Percentiles rank a stretch among this genome's conserved stretches.
phyloP scores from a whole-genome alignment of 2,329 filamentous ascomycete species.

The Atkinsonella hypoxylon region DNA sequence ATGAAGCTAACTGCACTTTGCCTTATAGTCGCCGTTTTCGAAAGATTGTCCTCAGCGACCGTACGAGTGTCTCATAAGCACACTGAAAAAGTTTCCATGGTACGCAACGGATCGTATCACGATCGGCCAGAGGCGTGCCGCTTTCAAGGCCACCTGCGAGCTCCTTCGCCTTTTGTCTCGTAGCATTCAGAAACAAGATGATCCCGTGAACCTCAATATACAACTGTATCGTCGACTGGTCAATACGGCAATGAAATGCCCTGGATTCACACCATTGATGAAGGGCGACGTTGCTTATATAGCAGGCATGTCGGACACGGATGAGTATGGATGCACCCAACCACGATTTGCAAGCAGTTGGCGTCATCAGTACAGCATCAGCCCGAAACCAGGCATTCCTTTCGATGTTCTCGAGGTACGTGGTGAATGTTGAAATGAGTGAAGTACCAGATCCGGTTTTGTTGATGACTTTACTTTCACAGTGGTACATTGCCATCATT shows the following conservation, averaged over 20 bases:
- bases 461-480: conserved; percentile 9
- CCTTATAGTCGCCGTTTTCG: conserved; percentile 42
- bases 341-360: conserved; percentile 37
- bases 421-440: conserved; percentile 2
- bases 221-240: conserved; percentile 43
- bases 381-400: conserved; percentile 34
- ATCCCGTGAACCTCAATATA: conserved; percentile 34
- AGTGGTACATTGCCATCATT: conserved; percentile 47
- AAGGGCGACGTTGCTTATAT: conserved; percentile 45
- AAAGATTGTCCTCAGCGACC: conserved; percentile 51
- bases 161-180: conserved; percentile 34
- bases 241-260: conserved; percentile 40
- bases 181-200: conserved; percentile 26
- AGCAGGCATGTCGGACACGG: conserved; percentile 23
- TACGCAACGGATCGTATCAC: conserved; percentile 44
- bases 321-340: conserved; percentile 29
- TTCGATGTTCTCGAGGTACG: conserved; percentile 44
- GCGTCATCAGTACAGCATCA: conserved; percentile 40
- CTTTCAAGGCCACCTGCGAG: conserved; percentile 38
- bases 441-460: neutral
- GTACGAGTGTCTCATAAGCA: conserved; percentile 54
- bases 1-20: conserved; percentile 3
- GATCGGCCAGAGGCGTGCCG: conserved; percentile 39
- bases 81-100: conserved; percentile 52
- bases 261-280: conserved; percentile 48